Conservation (phyloP, 306 rosid species). For the Rosa persica region DNA sequence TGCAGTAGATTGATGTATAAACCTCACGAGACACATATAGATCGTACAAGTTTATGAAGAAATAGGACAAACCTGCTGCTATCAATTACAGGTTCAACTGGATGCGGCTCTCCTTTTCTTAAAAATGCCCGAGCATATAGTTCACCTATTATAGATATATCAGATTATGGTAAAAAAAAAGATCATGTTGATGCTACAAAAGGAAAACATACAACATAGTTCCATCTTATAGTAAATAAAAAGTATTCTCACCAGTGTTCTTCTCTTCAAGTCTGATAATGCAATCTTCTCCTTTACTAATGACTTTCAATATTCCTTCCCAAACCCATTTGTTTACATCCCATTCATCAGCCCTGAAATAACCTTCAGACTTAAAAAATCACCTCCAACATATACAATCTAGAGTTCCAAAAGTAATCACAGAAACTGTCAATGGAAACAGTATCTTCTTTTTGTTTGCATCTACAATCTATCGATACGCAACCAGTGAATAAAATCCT, state of each 20-base stretch:
- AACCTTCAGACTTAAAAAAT: constrained; percentile 35
- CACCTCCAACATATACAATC: constrained; percentile 17
- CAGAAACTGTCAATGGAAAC: neutral
- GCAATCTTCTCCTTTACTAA: constrained; percentile 91
- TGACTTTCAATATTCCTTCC: constrained; percentile 84
- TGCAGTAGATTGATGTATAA: neutral
- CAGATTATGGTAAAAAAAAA: constrained; percentile 9
- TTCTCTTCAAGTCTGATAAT: constrained; percentile 91
- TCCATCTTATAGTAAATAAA: constrained; percentile 24
- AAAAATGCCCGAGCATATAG: constrained; percentile 96
- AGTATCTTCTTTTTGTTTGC: neutral
- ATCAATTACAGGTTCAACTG: constrained; percentile 95
- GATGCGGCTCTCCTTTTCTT: constrained; percentile 92
- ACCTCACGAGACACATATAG: neutral
- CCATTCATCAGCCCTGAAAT: constrained; percentile 98
- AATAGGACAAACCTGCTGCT: constrained; percentile 84
- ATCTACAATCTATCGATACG: neutral
- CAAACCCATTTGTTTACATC: constrained; percentile 99
- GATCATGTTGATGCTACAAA: constrained; percentile 10
- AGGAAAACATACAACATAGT: neutral
- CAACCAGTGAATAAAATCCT: neutral
- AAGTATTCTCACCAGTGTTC: constrained; percentile 58
- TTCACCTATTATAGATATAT: constrained; percentile 61
- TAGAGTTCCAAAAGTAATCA: constrained; percentile 9
- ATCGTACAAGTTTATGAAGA: neutral